Evolutionary conservation across 2,329 filamentous ascomycete genomes (phyloP).

Genomic region (Clonostachys sp.): DNA sequence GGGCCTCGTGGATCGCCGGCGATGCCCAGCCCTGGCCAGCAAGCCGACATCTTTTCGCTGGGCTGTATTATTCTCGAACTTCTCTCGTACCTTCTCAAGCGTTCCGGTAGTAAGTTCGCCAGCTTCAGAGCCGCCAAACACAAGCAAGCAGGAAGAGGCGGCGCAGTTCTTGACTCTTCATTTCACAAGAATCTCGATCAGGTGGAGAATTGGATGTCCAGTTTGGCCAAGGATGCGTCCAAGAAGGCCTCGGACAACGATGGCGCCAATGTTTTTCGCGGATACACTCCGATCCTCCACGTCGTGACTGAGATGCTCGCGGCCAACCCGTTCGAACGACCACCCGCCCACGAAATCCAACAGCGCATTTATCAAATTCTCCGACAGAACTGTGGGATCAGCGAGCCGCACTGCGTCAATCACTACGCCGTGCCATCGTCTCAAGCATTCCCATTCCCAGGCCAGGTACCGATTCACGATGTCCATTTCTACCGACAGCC

Average conservation of each 20-base stretch:
- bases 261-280: constrained; percentile 41
- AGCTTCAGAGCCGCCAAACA: constrained; percentile 63
- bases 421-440: constrained; percentile 25
- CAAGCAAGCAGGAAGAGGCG: constrained; percentile 51
- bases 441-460: background rate
- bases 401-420: constrained; percentile 50
- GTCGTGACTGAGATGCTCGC: constrained; percentile 52
- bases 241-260: constrained; percentile 33
- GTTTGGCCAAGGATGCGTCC: constrained; percentile 53
- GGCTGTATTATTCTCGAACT: constrained; percentile 71
- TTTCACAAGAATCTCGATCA: constrained; percentile 69
- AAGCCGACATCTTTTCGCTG: constrained; percentile 68
- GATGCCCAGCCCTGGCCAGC: constrained; percentile 31
- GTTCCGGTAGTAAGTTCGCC: constrained; percentile 60
- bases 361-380: constrained; percentile 47
- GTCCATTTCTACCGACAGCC: background rate
- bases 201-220: constrained; percentile 63
- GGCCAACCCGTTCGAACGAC: constrained; percentile 45
- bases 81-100: constrained; percentile 64
- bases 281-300: constrained; percentile 46
- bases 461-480: background rate
- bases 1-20: constrained; percentile 15
- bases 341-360: constrained; percentile 46
- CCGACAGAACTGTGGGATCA: constrained; percentile 38
- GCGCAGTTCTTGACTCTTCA: constrained; percentile 61